These are phyloP conservation scores for Leccinum fallax DNA, from an alignment of 1,284 basidiomycete genomes.

Conservation along the genomic window DNA sequence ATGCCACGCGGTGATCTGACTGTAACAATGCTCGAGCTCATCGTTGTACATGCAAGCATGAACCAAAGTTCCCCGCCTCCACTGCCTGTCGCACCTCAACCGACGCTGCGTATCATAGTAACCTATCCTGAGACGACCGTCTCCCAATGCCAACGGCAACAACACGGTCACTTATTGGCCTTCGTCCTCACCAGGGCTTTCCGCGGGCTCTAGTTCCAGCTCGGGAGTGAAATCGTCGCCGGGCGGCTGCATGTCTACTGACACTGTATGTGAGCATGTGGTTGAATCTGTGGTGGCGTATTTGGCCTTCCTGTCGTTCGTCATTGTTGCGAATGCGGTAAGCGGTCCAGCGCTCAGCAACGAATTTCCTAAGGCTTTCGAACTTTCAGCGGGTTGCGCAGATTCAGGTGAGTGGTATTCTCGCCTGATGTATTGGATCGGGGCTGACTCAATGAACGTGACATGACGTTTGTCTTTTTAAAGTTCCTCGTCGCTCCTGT, in stretches of 20 bases:
- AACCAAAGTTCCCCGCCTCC: slow-evolving; percentile 10
- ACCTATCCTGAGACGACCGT: slow-evolving; percentile 35
- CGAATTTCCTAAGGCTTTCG: too few species aligned
- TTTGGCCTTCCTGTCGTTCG: too few species aligned
- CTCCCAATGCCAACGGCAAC: slow-evolving; percentile 5
- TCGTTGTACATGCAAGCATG: slow-evolving; percentile 40
- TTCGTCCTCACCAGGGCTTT: not conserved
- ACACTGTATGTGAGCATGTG: too few species aligned
- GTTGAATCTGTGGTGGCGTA: too few species aligned
- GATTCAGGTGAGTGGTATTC: too few species aligned
- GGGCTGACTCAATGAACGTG: too few species aligned
- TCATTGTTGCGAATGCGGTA: too few species aligned
- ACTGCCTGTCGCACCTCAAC: slow-evolving; percentile 20
- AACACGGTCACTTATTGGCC: not conserved
- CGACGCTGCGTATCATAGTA: slow-evolving; percentile 16
- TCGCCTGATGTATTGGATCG: too few species aligned
- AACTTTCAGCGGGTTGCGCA: too few species aligned
- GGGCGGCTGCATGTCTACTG: not conserved
- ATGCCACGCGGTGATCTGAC: not conserved
- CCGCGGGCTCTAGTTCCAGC: not conserved
- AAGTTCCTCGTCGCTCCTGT: too few species aligned
- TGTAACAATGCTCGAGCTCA: slow-evolving; percentile 54
- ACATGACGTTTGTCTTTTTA: too few species aligned
- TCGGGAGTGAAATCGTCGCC: slow-evolving; percentile 17
- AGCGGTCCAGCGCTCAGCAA: too few species aligned